A percentile compares a stretch with the other conserved stretches of the same genome.
Evolutionary conservation across 306 rosid species (phyloP).

Genomic region (Cicer arietinum): DNA sequence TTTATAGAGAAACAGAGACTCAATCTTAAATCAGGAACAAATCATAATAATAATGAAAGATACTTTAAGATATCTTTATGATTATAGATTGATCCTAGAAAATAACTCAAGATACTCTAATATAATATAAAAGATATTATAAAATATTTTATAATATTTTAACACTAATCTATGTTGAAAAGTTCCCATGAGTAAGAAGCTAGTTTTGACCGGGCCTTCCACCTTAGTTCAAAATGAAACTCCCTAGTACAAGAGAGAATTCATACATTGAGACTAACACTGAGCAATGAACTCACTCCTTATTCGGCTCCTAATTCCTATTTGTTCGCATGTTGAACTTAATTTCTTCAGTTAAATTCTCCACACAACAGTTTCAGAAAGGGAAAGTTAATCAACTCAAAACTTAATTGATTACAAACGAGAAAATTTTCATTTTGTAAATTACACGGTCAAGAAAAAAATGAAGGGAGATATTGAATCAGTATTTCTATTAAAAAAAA

Average conservation of each 20-base stretch:
- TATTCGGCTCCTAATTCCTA: constrained; percentile 8
- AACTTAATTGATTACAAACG: constrained; percentile 14
- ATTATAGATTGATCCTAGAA: no score
- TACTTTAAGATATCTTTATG: no score
- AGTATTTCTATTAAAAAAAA: constrained; percentile 10
- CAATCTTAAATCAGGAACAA: no score
- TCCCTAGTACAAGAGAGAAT: neutral
- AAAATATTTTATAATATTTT: no score
- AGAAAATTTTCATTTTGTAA: neutral
- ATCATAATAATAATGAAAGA: no score
- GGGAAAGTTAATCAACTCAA: neutral
- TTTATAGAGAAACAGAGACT: no score
- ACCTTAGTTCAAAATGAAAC: constrained; percentile 8
- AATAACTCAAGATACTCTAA: no score
- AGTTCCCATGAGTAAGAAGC: neutral
- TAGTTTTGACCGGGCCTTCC: neutral
- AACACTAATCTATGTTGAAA: neutral
- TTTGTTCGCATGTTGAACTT: neutral
- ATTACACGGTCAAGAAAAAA: neutral
- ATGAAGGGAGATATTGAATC: neutral
- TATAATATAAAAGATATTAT: no score
- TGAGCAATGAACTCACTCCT: constrained; percentile 16
- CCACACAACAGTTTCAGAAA: constrained; percentile 6
- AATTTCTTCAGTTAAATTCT: constrained; percentile 6
- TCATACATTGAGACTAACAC: neutral